phyloP scores from a whole-genome alignment of 345 rosid species.

The Eutrema heterophyllum region DNA sequence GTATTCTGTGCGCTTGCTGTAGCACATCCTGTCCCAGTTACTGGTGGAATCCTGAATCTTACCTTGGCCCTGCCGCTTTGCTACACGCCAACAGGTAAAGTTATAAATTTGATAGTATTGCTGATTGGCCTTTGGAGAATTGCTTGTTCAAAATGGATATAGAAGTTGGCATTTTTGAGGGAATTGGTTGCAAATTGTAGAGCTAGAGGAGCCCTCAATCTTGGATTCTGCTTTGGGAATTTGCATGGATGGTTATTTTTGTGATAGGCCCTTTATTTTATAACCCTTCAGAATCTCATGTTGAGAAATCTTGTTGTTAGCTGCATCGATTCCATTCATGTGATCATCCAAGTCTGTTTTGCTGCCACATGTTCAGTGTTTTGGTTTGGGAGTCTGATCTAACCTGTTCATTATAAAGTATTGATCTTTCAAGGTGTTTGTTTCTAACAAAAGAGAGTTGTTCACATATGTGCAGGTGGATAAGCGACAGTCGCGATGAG shows the following conservation, averaged over 20 bases:
- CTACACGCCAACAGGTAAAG: conserved; percentile 87
- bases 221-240: background rate
- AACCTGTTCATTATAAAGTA: background rate
- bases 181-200: background rate
- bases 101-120: background rate
- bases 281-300: too few relatives aligned
- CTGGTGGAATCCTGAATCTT: conserved; percentile 99
- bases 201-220: background rate
- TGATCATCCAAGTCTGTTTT: background rate
- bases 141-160: background rate
- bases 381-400: background rate
- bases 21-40: conserved; percentile 97
- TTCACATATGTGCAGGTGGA: conserved; percentile 65
- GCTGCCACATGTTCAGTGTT: background rate
- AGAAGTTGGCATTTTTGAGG: background rate
- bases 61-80: conserved; percentile 94
- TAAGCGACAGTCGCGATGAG: conserved; percentile 96
- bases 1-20: conserved; percentile 94
- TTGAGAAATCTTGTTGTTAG: background rate
- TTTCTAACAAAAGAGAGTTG: conserved; percentile 1
- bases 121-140: background rate
- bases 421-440: conserved; percentile 4
- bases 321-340: background rate
- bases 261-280: too few relatives aligned
- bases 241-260: background rate